phyloP scores from a whole-genome alignment of 2,329 filamentous ascomycete species.

The Lojkania enalia region DNA sequence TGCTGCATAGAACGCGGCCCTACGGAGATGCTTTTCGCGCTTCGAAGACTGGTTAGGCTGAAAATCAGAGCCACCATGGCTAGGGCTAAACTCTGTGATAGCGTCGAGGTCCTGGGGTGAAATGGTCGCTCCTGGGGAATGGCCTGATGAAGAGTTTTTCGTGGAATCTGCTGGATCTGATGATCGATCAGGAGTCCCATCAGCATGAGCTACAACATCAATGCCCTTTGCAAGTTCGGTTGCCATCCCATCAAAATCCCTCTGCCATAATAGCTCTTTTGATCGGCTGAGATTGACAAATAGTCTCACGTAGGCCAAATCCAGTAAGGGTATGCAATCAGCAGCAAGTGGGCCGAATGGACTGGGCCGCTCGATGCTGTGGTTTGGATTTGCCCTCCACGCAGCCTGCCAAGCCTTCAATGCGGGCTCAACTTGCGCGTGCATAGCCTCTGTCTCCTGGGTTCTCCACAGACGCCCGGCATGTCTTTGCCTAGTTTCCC shows the following conservation, averaged over 20 bases:
- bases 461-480: constrained; percentile 87
- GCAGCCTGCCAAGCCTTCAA: constrained; percentile 92
- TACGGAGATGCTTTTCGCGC: constrained; percentile 84
- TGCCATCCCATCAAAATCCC: constrained; percentile 89
- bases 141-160: constrained; percentile 16
- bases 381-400: constrained; percentile 84
- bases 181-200: constrained; percentile 59
- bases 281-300: constrained; percentile 92
- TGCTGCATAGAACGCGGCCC: constrained; percentile 93
- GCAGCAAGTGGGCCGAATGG: constrained; percentile 85
- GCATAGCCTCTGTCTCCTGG: constrained; percentile 94
- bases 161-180: constrained; percentile 36
- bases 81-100: constrained; percentile 30
- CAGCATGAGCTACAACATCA: constrained; percentile 74
- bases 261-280: constrained; percentile 92
- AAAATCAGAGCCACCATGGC: constrained; percentile 35
- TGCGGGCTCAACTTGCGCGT: constrained; percentile 90
- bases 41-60: constrained; percentile 61
- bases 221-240: constrained; percentile 79
- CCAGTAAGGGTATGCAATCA: constrained; percentile 86
- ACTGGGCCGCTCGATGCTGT: constrained; percentile 82
- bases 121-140: constrained; percentile 21
- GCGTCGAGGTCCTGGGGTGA: constrained; percentile 38
- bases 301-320: constrained; percentile 87
- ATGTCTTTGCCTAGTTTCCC: constrained; percentile 92